Conservation (phyloP, 2,329 filamentous ascomycete genomes). For the Alternaria alternata region DNA sequence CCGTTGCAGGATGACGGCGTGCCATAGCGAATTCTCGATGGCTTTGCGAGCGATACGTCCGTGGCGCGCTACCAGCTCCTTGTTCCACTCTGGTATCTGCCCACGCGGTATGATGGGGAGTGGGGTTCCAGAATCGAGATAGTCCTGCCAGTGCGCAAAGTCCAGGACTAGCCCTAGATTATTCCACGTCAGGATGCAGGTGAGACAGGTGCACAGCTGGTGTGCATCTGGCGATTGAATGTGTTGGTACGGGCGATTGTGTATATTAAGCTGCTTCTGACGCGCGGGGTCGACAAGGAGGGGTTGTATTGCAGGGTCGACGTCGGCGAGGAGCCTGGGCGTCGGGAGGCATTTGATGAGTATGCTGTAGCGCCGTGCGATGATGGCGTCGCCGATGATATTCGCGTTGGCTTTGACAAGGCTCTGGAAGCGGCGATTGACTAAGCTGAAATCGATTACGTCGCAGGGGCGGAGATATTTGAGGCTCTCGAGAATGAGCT, state of each 20-base stretch:
- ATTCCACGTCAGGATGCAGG: conserved; percentile 66
- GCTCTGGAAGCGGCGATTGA: conserved; percentile 53
- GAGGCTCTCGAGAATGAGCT: conserved; percentile 61
- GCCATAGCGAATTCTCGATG: conserved; percentile 58
- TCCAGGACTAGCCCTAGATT: conserved; percentile 63
- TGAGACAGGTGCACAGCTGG: conserved; percentile 65
- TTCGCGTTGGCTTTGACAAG: conserved; percentile 58
- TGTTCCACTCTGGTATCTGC: conserved; percentile 60
- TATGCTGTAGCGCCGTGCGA: conserved; percentile 58
- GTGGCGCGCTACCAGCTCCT: conserved; percentile 54
- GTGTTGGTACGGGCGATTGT: conserved; percentile 63
- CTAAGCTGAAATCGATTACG: conserved; percentile 56
- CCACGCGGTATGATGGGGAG: conserved; percentile 63
- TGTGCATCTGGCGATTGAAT: conserved; percentile 57
- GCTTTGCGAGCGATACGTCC: conserved; percentile 58
- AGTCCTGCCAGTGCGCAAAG: conserved; percentile 64
- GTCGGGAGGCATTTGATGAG: conserved; percentile 62
- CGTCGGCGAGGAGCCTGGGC: conserved; percentile 56
- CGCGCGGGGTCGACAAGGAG: conserved; percentile 54
- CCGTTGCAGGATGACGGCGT: conserved; percentile 59
- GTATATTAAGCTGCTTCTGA: conserved; percentile 56
- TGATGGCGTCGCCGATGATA: conserved; percentile 56
- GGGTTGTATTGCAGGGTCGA: conserved; percentile 49
- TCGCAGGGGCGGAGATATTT: conserved; percentile 60
- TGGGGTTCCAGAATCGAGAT: conserved; percentile 61